Percentiles rank a stretch among this genome's conserved stretches.
Conservation (phyloP, 2,329 filamentous ascomycete genomes). For the Colletotrichum filicis region DNA sequence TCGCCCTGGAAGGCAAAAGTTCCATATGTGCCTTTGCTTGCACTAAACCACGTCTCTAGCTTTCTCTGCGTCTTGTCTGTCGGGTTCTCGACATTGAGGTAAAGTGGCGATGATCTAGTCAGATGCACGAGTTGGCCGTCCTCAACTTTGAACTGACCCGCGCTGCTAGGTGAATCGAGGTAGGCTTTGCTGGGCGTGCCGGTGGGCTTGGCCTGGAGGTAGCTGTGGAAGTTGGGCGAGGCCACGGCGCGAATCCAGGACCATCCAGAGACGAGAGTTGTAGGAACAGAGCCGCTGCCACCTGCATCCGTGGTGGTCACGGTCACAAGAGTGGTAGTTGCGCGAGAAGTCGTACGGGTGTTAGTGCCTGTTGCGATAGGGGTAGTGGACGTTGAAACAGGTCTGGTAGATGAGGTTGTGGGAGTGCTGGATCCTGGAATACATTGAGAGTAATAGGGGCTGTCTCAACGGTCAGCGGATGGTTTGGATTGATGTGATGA, state of each 20-base stretch:
- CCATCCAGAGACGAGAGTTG: constrained; percentile 60
- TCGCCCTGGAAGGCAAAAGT: constrained; percentile 69
- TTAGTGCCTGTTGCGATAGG: constrained; percentile 1
- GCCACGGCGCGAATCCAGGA: constrained; percentile 69
- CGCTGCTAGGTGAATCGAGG: constrained; percentile 61
- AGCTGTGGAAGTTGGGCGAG: constrained; percentile 67
- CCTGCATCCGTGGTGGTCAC: constrained; percentile 19
- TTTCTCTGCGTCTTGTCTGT: constrained; percentile 57
- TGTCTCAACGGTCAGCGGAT: not conserved
- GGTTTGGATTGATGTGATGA: not conserved
- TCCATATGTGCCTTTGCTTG: constrained; percentile 63
- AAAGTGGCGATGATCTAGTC: constrained; percentile 52
- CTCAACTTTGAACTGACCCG: constrained; percentile 68
- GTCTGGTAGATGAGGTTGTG: constrained; percentile 9
- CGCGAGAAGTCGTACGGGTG: constrained; percentile 10
- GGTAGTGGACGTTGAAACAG: constrained; percentile 4
- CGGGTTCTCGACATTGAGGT: constrained; percentile 59
- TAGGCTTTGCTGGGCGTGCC: constrained; percentile 59
- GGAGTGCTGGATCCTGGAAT: constrained; percentile 22
- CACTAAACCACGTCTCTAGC: constrained; percentile 62
- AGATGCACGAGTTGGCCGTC: constrained; percentile 66
- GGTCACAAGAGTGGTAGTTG: constrained; percentile 22
- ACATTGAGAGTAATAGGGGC: constrained; percentile 32
- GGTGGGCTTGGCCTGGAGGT: constrained; percentile 59
- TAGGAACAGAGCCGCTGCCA: constrained; percentile 24